phyloP scores from a whole-genome alignment of 2,329 filamentous ascomycete species.

The Venturia aucupariae region DNA sequence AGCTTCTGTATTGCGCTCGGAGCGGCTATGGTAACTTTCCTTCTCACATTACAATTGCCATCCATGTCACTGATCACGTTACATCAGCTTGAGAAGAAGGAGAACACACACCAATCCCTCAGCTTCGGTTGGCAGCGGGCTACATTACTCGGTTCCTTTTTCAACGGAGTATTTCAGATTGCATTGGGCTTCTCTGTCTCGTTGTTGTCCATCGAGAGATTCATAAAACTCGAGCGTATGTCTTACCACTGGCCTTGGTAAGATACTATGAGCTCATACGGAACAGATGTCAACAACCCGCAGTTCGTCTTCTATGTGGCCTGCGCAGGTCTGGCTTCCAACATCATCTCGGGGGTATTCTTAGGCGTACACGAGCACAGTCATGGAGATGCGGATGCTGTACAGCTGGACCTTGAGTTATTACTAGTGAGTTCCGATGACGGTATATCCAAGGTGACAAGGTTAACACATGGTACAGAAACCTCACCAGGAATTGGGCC shows the following conservation, averaged over 20 bases:
- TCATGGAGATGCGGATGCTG: not conserved
- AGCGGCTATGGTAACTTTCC: slow-evolving; percentile 42
- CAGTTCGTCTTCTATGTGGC: slow-evolving; percentile 61
- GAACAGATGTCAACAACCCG: slow-evolving; percentile 52
- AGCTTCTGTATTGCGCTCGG: slow-evolving; percentile 58
- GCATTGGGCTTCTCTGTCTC: slow-evolving; percentile 64
- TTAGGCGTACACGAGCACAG: slow-evolving; percentile 29
- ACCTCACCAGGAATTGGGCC: not conserved
- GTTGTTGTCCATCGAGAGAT: slow-evolving; percentile 63
- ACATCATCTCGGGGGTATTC: slow-evolving; percentile 56
- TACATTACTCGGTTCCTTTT: slow-evolving; percentile 65
- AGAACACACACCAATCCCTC: slow-evolving; percentile 47
- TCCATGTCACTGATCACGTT: slow-evolving; percentile 3
- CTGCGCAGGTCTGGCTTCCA: slow-evolving; percentile 55
- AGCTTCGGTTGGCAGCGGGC: slow-evolving; percentile 72
- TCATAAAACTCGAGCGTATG: slow-evolving; percentile 48
- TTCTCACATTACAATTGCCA: not conserved
- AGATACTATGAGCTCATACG: not conserved
- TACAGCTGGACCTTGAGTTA: slow-evolving; percentile 5
- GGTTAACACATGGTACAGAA: not conserved
- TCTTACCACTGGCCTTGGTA: slow-evolving; percentile 9
- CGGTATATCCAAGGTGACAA: not conserved
- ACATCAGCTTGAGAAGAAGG: slow-evolving; percentile 46
- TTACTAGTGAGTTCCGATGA: not conserved
- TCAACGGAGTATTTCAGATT: slow-evolving; percentile 68